Percentiles rank a stretch among this genome's conserved stretches.
Evolutionary conservation across 495 filamentous ascomycete genomes (phyloP).

Genomic region (Talaromyces proteolyticus): DNA sequence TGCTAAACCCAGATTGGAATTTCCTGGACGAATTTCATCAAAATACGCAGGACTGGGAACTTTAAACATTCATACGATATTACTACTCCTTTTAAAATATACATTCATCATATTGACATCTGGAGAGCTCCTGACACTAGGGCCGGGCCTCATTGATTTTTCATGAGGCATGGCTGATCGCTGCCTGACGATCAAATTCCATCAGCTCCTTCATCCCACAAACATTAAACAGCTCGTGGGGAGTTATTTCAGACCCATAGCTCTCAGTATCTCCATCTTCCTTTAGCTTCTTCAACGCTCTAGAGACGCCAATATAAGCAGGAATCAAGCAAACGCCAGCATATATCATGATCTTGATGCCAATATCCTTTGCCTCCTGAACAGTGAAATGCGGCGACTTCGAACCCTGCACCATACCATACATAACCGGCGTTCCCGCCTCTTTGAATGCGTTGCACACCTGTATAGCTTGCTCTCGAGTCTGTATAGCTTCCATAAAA

Average conservation of each 20-base stretch:
- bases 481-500: conserved; percentile 58
- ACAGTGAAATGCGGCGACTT: conserved; percentile 50
- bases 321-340: conserved; percentile 44
- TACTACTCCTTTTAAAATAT: too few relatives aligned
- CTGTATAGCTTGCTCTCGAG: conserved; percentile 44
- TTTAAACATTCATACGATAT: too few relatives aligned
- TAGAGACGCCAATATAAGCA: conserved; percentile 44
- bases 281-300: conserved; percentile 38
- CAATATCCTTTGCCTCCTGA: conserved; percentile 51
- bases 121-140: too few relatives aligned
- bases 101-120: too few relatives aligned
- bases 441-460: conserved; percentile 35
- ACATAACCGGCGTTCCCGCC: conserved; percentile 48
- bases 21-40: too few relatives aligned
- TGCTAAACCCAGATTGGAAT: too few relatives aligned
- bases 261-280: conserved; percentile 39
- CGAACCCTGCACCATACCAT: conserved; percentile 60
- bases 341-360: conserved; percentile 59
- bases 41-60: too few relatives aligned
- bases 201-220: too few relatives aligned
- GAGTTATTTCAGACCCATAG: conserved; percentile 35
- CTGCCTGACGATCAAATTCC: too few relatives aligned
- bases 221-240: conserved; percentile 46
- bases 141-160: too few relatives aligned
- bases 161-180: too few relatives aligned